Conservation (phyloP, 257 asterid genomes). For the Perilla frutescens region DNA sequence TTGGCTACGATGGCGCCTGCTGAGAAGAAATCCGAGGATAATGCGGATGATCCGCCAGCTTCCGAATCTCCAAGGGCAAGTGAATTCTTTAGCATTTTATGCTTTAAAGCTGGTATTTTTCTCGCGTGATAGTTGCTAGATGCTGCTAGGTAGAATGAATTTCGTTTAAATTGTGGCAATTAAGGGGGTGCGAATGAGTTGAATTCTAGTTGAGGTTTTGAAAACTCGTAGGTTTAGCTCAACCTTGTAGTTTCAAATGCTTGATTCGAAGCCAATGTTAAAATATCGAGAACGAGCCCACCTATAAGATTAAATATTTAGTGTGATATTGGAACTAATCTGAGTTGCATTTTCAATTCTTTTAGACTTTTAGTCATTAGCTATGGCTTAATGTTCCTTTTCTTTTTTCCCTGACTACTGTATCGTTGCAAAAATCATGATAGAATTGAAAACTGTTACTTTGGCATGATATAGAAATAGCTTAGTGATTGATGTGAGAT, state of each 20-base stretch:
- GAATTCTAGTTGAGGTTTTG: background rate
- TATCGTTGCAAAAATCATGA: background rate
- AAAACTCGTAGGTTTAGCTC: conserved; percentile 4
- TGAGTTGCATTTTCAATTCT: background rate
- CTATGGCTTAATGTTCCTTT: background rate
- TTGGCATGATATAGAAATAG: background rate
- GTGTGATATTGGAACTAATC: background rate
- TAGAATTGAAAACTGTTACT: background rate
- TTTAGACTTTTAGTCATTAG: background rate
- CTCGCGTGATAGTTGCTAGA: background rate
- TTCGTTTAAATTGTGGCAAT: background rate
- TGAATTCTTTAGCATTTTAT: background rate
- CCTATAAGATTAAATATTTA: background rate
- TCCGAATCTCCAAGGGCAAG: conserved; percentile 64
- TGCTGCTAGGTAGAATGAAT: conserved; percentile 8
- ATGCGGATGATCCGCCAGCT: conserved; percentile 46
- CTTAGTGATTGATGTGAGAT: background rate
- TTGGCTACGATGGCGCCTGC: conserved; percentile 56
- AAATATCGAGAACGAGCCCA: background rate
- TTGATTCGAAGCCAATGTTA: background rate
- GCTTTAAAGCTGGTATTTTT: background rate
- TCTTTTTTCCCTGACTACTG: background rate
- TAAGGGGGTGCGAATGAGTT: background rate
- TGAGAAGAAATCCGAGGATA: conserved; percentile 53
- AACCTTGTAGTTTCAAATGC: background rate